Percentiles rank a stretch among this genome's conserved stretches.
Evolutionary conservation across 2,329 filamentous ascomycete genomes (phyloP).

Genomic region (Tolypocladium sp.): DNA sequence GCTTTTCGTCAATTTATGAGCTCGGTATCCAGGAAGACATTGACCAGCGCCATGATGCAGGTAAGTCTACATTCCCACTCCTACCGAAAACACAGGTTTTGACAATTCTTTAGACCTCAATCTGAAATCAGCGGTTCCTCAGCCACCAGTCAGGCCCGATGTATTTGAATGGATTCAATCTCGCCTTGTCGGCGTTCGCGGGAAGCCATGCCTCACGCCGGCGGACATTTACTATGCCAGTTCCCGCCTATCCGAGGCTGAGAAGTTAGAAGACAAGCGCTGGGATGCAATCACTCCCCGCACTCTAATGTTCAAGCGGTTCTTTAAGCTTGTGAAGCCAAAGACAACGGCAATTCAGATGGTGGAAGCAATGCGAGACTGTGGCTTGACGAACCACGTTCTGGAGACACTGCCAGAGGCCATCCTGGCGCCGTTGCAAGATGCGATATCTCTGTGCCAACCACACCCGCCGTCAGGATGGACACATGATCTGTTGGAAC

Average conservation of each 20-base stretch:
- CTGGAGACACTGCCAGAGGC: constrained; percentile 81
- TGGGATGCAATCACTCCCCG: constrained; percentile 50
- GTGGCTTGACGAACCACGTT: constrained; percentile 55
- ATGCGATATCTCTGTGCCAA: constrained; percentile 78
- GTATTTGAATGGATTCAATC: constrained; percentile 46
- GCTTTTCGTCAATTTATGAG: constrained; percentile 39
- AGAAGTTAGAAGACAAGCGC: constrained; percentile 24
- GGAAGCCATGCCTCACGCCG: constrained; percentile 30
- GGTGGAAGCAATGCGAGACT: constrained; percentile 65
- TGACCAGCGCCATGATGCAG: constrained; percentile 26
- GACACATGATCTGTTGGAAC: constrained; percentile 58
- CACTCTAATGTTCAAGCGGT: constrained; percentile 59
- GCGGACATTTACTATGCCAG: constrained; percentile 34
- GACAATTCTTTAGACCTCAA: constrained; percentile 15
- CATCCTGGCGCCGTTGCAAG: constrained; percentile 69
- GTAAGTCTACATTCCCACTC: constrained; percentile 17
- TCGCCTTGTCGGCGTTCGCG: constrained; percentile 29
- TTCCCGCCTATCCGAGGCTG: constrained; percentile 23
- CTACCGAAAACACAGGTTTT: background rate
- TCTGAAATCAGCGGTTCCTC: constrained; percentile 21
- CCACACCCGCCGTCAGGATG: constrained; percentile 71
- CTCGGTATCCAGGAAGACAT: constrained; percentile 42
- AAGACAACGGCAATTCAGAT: constrained; percentile 48
- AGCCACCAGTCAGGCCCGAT: constrained; percentile 26
- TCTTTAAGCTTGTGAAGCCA: constrained; percentile 50